Base-by-base conservation (phyloP, 257 asterid species). In the Anisodus acutangulus region DNA sequence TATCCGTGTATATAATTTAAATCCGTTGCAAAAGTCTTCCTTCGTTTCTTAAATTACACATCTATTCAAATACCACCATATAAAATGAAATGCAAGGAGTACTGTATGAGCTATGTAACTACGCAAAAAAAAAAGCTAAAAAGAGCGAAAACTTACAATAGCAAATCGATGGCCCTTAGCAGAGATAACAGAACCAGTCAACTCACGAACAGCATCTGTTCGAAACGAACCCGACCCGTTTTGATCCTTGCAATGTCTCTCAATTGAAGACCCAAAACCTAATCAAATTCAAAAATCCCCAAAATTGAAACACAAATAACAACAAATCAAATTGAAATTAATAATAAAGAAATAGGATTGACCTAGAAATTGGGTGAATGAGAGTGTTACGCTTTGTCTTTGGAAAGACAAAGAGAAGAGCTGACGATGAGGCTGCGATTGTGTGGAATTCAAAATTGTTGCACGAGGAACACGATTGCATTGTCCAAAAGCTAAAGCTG, bases 141-240 rank as follows among this genome's bases (percentile, higher is more conserved):
- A 6, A 76, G 6, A 22, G 3, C 80, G 78, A 66, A 10, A 55
- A 92, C 97, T 87, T n/a, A 93, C 98, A 83, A 95, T 86, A 11
- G 94, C 98, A 87, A 95, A 95, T 10, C 94, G 93, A 79, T 88
- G 94, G 41, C 97, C 98, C 88, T 91, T 88, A 26, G 93, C 92
- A 9, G 92, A 87, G 60, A 87, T 86, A 16, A 95, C 88, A 39
- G 97, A 93, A 53, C 98, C 98, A 8, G 90, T 88, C 79, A 92
- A 84, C 19, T 92, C 93, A 45, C 95, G 91, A 87, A 91, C 97
- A 55, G 96, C 97, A 15, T 82, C 86, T 54, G 93, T 82, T 84
- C 64, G 90, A 19, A 81, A 10, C 49, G 79, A 83, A 55, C 89
- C 94, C 72, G 62, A 86, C 53, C 53, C 60, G 58, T 45, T 86